Percentiles rank a stretch among this genome's conserved stretches.
phyloP scores from a whole-genome alignment of 192 early-diverging fungal genomes.

The Umbelopsis sp. region DNA sequence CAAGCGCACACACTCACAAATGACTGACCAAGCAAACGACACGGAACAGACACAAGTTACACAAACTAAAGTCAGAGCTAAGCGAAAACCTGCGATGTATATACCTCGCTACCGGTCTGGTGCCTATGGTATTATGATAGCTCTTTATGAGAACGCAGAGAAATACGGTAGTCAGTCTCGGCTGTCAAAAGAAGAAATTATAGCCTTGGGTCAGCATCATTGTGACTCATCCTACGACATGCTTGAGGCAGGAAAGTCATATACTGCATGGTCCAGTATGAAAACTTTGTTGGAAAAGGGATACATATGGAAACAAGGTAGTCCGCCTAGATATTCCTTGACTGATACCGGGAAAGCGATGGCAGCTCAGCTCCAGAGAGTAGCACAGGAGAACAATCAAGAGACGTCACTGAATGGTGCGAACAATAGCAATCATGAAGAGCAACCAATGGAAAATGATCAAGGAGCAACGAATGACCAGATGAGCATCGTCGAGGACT shows the following conservation, averaged over 20 bases:
- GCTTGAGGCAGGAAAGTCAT: slow-evolving; percentile 49
- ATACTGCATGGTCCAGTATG: slow-evolving; percentile 82
- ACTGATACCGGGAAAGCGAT: slow-evolving; percentile 73
- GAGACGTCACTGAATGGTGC: too few species aligned
- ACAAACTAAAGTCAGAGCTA: not conserved
- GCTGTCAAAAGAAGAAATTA: slow-evolving; percentile 72
- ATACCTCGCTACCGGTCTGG: slow-evolving; percentile 79
- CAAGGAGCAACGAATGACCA: too few species aligned
- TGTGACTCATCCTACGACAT: slow-evolving; percentile 70
- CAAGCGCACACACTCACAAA: not conserved
- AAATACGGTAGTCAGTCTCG: slow-evolving; percentile 29
- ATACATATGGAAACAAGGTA: slow-evolving; percentile 64
- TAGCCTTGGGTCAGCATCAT: slow-evolving; percentile 62
- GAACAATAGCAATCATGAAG: too few species aligned
- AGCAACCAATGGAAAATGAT: too few species aligned
- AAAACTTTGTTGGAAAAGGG: slow-evolving; percentile 71
- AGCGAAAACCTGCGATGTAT: slow-evolving; percentile 50
- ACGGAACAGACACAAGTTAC: not conserved
- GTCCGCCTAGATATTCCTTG: slow-evolving; percentile 64
- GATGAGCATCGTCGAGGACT: too few species aligned
- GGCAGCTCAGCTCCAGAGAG: slow-evolving; percentile 41
- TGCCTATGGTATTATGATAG: slow-evolving; percentile 79
- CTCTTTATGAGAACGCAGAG: slow-evolving; percentile 50
- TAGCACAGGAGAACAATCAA: not conserved
- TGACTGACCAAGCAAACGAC: not conserved